phyloP scores from a whole-genome alignment of 2,329 filamentous ascomycete species.

The Chaetomiaceae sp. region DNA sequence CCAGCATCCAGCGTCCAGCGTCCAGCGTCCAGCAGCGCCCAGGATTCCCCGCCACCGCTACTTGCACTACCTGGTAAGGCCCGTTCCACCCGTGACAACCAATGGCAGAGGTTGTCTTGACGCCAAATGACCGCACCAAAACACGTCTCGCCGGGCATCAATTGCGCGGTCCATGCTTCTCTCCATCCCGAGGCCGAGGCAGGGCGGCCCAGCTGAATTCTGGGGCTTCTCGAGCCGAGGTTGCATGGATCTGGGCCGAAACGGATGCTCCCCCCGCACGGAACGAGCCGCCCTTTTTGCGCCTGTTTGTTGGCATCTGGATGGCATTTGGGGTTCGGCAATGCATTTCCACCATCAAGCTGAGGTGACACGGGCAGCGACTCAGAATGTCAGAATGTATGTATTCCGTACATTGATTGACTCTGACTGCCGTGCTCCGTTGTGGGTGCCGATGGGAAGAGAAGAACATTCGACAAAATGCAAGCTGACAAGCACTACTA shows the following conservation, averaged over 20 bases:
- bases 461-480: too few relatives aligned
- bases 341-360: not conserved
- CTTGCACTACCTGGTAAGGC: slow-evolving; percentile 21
- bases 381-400: too few relatives aligned
- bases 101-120: slow-evolving; percentile 15
- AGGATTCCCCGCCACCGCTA: slow-evolving; percentile 25
- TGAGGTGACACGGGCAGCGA: too few relatives aligned
- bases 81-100: slow-evolving; percentile 14
- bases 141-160: not conserved
- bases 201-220: slow-evolving; percentile 1
- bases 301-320: not conserved
- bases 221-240: slow-evolving; percentile 21
- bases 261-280: slow-evolving; percentile 14
- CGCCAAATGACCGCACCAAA: slow-evolving; percentile 16
- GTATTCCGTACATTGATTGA: too few relatives aligned
- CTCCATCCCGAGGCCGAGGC: slow-evolving; percentile 16
- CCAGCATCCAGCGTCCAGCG: not conserved
- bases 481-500: too few relatives aligned
- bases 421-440: too few relatives aligned
- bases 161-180: not conserved
- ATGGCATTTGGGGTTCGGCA: not conserved
- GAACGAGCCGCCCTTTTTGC: not conserved
- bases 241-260: slow-evolving; percentile 18
- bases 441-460: too few relatives aligned
- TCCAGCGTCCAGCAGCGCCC: too few relatives aligned